Base-by-base conservation (phyloP, 2,329 filamentous ascomycete genomes). In the Alternaria arborescens region DNA sequence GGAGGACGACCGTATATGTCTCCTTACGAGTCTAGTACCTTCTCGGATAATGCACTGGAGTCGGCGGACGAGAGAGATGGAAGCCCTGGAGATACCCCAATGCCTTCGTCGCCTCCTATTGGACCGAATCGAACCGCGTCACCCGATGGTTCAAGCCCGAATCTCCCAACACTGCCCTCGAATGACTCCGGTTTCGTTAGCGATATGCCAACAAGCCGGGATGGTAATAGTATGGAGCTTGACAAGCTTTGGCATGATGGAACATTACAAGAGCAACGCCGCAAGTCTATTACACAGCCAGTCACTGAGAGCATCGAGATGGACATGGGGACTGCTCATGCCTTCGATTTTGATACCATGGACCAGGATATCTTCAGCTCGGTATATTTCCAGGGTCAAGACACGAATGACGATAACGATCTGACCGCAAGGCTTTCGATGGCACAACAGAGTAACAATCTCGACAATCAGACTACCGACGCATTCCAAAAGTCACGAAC, bases 21-120 rank as follows among this genome's bases (percentile, higher is more conserved):
- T 3, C 75, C 75, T 18, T 79, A 79, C 47, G 71, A 75, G 8
- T 58, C 68, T 24, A 66, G 66, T 36, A 53, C 66, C 10, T 78
- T 77, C 32, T 83, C 81, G 3, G 82, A 84, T 60, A 76, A 75
- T 47, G 77, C 79, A 11, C 67, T 77, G 34, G 82, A 81, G 54
- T 83, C 81, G 2, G 78, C 80, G 5, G 82, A 82, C 28, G 81
- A 79, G 55, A 84, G 83, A 55, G 84, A 83, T 82, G 70, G 52
- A 36, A 74, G 71, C 51, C 71, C 71, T 6, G 68, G 65, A 24
- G 83, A 90, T 57, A 96, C 93, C 53, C 91, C 93, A 55, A 92
- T 98, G 69, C 91, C 91, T 1, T 98, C 95, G 0, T 98, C 94
- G 4, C 94, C 94, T 14, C 95, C 95, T 1, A 84, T 96, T 1